phyloP scores from a whole-genome alignment of 2,329 filamentous ascomycete genomes.

The Cordyceps militaris region DNA sequence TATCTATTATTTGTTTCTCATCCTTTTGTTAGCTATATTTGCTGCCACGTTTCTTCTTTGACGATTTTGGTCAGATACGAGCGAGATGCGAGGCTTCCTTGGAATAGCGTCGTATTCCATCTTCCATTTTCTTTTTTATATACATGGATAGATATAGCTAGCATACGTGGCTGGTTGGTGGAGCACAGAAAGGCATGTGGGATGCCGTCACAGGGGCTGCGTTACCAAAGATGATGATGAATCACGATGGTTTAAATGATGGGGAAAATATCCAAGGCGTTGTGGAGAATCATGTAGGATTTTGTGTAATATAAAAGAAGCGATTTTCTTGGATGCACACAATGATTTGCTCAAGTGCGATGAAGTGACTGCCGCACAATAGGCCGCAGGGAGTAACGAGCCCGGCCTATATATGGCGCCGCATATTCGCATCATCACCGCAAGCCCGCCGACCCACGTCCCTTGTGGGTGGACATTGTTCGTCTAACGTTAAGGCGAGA shows the following conservation, averaged over 20 bases:
- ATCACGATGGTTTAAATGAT: conserved; percentile 4
- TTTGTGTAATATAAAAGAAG: not conserved
- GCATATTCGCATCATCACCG: not conserved
- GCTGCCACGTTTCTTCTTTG: not conserved
- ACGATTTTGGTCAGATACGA: not conserved
- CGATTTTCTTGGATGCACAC: not conserved
- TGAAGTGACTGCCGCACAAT: not conserved
- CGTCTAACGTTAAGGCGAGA: not conserved
- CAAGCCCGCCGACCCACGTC: not conserved
- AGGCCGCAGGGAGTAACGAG: not conserved
- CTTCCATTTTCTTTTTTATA: not conserved
- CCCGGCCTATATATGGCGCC: not conserved
- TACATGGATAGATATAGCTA: conserved; percentile 5
- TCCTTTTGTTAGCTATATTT: not conserved
- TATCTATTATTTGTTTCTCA: not conserved
- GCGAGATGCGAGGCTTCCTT: not conserved
- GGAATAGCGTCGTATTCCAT: not conserved
- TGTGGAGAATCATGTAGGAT: not conserved
- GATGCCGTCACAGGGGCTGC: not conserved
- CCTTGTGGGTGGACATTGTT: not conserved
- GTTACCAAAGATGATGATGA: not conserved
- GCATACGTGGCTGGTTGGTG: conserved; percentile 5
- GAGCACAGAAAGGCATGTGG: not conserved
- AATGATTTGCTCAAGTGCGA: not conserved
- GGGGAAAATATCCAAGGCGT: not conserved